A percentile compares a stretch with the other conserved stretches of the same genome.
These are phyloP conservation scores for Carpinus viminea DNA, from an alignment of 306 rosid genomes.

Conservation along the genomic window DNA sequence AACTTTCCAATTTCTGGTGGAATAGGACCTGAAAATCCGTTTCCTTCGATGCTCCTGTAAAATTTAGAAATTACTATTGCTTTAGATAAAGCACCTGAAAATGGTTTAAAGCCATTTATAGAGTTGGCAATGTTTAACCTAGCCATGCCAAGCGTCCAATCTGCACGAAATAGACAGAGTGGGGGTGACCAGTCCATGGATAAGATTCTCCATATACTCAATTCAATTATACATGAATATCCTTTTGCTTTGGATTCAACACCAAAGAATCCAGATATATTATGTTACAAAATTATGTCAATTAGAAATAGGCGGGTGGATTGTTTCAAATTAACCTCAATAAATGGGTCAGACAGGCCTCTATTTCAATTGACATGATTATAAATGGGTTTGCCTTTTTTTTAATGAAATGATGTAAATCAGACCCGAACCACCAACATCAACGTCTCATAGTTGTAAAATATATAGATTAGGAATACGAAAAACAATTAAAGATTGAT, in stretches of 20 bases:
- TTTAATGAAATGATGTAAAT: not conserved
- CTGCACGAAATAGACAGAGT: not conserved
- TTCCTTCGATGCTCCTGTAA: constrained; percentile 91
- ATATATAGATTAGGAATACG: constrained; percentile 9
- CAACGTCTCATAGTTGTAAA: not conserved
- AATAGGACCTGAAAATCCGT: constrained; percentile 60
- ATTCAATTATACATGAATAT: not conserved
- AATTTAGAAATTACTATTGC: constrained; percentile 17
- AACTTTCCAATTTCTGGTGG: constrained; percentile 69
- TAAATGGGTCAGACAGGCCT: not conserved
- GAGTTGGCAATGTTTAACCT: constrained; percentile 13
- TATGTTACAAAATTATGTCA: not conserved
- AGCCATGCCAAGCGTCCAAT: not conserved
- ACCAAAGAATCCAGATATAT: not conserved
- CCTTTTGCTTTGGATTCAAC: not conserved
- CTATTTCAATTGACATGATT: not conserved
- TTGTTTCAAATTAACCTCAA: not conserved
- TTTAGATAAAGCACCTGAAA: constrained; percentile 11
- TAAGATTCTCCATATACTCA: not conserved
- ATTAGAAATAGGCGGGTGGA: not conserved
- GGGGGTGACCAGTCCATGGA: not conserved
- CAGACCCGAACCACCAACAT: not conserved
- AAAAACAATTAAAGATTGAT: constrained; percentile 22
- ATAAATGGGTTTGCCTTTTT: not conserved
- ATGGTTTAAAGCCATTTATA: constrained; percentile 12